Conservation (phyloP, 768 basidiomycete genomes). For the Psilocybe subaeruginosa region DNA sequence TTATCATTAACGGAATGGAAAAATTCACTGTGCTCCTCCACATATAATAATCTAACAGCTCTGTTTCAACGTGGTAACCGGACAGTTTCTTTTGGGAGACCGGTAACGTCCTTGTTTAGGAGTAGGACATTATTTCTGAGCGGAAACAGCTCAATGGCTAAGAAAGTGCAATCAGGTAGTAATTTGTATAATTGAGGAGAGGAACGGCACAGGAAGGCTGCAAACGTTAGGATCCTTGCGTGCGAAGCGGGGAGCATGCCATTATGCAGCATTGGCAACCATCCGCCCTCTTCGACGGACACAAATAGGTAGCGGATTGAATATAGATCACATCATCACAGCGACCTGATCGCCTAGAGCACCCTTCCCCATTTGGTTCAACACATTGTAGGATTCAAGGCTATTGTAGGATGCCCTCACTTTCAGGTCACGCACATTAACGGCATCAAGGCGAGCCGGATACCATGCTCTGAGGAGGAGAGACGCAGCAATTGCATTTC, state of each 20-base stretch:
- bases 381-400: constrained; percentile 2
- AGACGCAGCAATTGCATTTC: constrained; percentile 6
- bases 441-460: constrained; percentile 15
- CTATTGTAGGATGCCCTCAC: not conserved
- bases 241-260: constrained; percentile 10
- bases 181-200: not conserved
- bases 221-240: not conserved
- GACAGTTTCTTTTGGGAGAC: not conserved
- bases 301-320: constrained; percentile 15
- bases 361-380: constrained; percentile 16
- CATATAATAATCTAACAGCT: not conserved
- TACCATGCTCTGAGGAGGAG: constrained; percentile 7
- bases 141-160: not conserved
- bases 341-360: constrained; percentile 29
- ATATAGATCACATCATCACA: constrained; percentile 18
- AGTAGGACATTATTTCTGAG: not conserved
- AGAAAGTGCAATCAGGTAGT: not conserved
- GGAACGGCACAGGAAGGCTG: not conserved
- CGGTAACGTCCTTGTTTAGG: not conserved
- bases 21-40: not conserved
- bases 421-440: constrained; percentile 3
- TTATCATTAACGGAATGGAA: not conserved
- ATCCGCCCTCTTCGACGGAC: constrained; percentile 22
- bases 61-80: not conserved
- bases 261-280: constrained; percentile 12